A percentile compares a stretch with the other conserved stretches of the same genome.
Evolutionary conservation across 441 rosid species (phyloP).

Genomic region (Gossypium schwendimanii): DNA sequence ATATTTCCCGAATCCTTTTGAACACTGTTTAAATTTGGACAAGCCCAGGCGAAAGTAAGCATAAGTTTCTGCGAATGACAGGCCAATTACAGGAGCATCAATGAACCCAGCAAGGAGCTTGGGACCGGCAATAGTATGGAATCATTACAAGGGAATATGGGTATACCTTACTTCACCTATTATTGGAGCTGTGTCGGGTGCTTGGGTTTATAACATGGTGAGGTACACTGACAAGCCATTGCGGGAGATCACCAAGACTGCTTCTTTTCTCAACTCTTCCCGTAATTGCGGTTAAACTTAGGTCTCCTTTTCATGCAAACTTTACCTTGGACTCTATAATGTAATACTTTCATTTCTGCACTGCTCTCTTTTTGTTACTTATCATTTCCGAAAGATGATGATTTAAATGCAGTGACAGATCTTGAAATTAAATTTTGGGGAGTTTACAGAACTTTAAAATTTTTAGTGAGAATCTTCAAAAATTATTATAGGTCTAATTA

Average conservation of each 20-base stretch:
- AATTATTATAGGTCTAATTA: too few species aligned
- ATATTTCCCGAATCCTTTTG: too few species aligned
- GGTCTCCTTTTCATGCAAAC: not conserved
- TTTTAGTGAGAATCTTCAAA: not conserved
- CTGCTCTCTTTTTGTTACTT: not conserved
- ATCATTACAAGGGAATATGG: constrained; percentile 54
- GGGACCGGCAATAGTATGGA: constrained; percentile 69
- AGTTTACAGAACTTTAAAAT: too few species aligned
- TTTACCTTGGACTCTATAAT: too few species aligned
- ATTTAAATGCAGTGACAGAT: too few species aligned
- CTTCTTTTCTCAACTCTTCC: constrained; percentile 46
- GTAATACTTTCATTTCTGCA: not conserved
- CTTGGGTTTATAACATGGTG: constrained; percentile 62
- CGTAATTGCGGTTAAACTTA: not conserved
- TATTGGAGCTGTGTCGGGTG: constrained; percentile 71
- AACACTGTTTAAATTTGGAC: not conserved
- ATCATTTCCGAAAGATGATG: not conserved
- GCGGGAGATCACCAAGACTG: constrained; percentile 64
- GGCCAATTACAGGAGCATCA: constrained; percentile 82
- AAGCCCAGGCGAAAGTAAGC: not conserved
- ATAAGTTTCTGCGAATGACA: constrained; percentile 12
- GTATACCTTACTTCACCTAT: constrained; percentile 49
- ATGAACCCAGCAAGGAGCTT: constrained; percentile 91
- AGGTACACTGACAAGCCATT: constrained; percentile 75
- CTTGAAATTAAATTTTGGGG: too few species aligned